Evolutionary conservation across 305 asterid species (phyloP).

Genomic region (Plantago lanceolata): DNA sequence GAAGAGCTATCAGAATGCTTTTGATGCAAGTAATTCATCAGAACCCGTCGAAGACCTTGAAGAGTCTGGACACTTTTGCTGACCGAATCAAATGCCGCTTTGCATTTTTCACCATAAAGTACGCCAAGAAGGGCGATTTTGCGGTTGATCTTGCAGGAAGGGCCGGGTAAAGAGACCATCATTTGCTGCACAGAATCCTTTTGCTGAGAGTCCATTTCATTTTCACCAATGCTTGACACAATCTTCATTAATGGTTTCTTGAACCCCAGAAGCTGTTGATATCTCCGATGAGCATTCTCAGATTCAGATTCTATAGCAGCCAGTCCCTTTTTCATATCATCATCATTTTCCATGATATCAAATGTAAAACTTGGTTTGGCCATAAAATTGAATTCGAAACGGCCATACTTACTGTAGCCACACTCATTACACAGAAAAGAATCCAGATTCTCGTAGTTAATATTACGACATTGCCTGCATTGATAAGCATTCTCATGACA

Average conservation of each 20-base stretch:
- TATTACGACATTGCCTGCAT: slow-evolving; percentile 98
- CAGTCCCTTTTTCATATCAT: slow-evolving; percentile 94
- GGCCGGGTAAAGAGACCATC: slow-evolving; percentile 99
- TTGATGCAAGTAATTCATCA: slow-evolving; percentile 93
- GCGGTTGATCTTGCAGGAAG: slow-evolving; percentile 97
- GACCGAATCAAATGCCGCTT: slow-evolving; percentile 99
- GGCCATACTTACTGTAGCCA: slow-evolving; percentile 98
- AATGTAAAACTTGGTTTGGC: slow-evolving; percentile 98
- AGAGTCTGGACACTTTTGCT: slow-evolving; percentile 99
- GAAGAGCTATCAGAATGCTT: slow-evolving; percentile 72
- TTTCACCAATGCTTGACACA: slow-evolving; percentile 97
- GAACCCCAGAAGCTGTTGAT: slow-evolving; percentile 98
- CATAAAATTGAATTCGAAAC: slow-evolving; percentile 96
- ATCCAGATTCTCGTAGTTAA: slow-evolving; percentile 96
- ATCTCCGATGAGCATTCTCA: slow-evolving; percentile 95
- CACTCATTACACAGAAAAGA: slow-evolving; percentile 98
- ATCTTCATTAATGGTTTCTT: slow-evolving; percentile 95
- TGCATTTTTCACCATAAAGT: slow-evolving; percentile 98
- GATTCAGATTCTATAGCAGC: slow-evolving; percentile 97
- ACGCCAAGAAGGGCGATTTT: slow-evolving; percentile 99
- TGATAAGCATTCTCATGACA: slow-evolving; percentile 99
- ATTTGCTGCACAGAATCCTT: slow-evolving; percentile 99
- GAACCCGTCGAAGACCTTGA: slow-evolving; percentile 92
- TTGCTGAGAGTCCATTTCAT: slow-evolving; percentile 99
- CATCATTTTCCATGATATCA: slow-evolving; percentile 99